Conservation (phyloP, 1,284 basidiomycete species). For the Ustilago cynodontis region DNA sequence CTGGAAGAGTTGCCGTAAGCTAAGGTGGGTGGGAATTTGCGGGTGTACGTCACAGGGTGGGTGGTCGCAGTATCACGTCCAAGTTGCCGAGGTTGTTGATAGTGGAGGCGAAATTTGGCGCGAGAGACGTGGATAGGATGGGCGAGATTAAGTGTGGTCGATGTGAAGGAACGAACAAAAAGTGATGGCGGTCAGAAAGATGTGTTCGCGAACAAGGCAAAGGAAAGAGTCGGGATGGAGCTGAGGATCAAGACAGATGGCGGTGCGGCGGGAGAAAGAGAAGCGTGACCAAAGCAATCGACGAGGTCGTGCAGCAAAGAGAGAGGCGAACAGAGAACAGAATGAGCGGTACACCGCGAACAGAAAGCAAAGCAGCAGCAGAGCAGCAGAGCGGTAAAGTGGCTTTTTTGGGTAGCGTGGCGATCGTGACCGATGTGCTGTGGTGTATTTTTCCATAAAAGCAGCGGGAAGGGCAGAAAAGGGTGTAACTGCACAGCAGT, state of each 20-base stretch:
- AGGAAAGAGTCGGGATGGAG: background rate
- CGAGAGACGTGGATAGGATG: background rate
- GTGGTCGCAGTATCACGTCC: background rate
- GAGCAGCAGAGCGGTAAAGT: background rate
- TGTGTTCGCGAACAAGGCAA: background rate
- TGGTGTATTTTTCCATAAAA: slow-evolving; percentile 1
- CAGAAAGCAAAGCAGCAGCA: background rate
- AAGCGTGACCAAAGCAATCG: background rate
- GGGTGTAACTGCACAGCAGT: slow-evolving; percentile 3
- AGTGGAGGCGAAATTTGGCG: background rate
- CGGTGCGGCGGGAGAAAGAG: slow-evolving; percentile 2
- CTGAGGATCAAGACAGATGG: background rate
- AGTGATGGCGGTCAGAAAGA: slow-evolving; percentile 4
- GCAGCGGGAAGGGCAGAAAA: background rate
- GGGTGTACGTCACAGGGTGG: background rate
- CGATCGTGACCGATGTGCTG: slow-evolving; percentile 25
- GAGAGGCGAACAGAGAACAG: background rate
- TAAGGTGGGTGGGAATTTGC: background rate
- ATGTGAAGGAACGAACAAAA: background rate
- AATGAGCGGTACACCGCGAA: background rate
- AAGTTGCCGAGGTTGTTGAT: background rate
- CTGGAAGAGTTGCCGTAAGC: slow-evolving; percentile 27
- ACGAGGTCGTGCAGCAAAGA: background rate
- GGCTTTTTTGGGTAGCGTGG: slow-evolving; percentile 23
- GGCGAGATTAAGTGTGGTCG: background rate